Conservation (phyloP, 1,139 yeast genomes). For the Meyerozyma sp. region DNA sequence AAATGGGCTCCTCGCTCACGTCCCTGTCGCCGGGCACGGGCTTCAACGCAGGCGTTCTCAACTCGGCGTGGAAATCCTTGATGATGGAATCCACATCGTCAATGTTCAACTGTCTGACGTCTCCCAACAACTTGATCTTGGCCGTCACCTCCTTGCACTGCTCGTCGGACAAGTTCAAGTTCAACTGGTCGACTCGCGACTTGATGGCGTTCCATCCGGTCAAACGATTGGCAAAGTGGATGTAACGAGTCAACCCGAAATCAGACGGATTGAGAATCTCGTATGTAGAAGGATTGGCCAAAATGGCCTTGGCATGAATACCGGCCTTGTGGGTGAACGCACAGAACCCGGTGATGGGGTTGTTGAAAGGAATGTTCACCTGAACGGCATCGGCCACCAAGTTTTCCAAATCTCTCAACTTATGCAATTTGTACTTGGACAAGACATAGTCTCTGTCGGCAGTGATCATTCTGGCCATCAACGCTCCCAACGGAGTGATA, state of each 20-base stretch:
- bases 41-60: constrained; percentile 19
- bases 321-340: constrained; percentile 62
- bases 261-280: constrained; percentile 54
- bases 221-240: constrained; percentile 54
- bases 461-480: constrained; percentile 59
- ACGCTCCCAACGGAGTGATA: constrained; percentile 56
- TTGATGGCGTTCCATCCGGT: constrained; percentile 54
- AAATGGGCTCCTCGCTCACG: constrained; percentile 24
- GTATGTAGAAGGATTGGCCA: constrained; percentile 57
- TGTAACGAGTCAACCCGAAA: constrained; percentile 52
- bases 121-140: constrained; percentile 53
- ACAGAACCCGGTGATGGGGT: constrained; percentile 59
- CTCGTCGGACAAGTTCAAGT: constrained; percentile 46
- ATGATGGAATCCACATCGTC: constrained; percentile 47
- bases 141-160: constrained; percentile 52
- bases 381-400: constrained; percentile 55
- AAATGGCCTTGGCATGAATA: constrained; percentile 55
- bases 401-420: constrained; percentile 52
- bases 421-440: constrained; percentile 49
- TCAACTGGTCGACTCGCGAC: constrained; percentile 44
- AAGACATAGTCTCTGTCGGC: constrained; percentile 55
- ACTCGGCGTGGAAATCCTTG: constrained; percentile 38
- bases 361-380: constrained; percentile 55
- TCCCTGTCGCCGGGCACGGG: constrained; percentile 18
- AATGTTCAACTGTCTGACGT: constrained; percentile 44